Percentiles rank a stretch among this genome's conserved stretches.
Conservation (phyloP, 108 stramenopile genomes). For the Seminavis robusta region DNA sequence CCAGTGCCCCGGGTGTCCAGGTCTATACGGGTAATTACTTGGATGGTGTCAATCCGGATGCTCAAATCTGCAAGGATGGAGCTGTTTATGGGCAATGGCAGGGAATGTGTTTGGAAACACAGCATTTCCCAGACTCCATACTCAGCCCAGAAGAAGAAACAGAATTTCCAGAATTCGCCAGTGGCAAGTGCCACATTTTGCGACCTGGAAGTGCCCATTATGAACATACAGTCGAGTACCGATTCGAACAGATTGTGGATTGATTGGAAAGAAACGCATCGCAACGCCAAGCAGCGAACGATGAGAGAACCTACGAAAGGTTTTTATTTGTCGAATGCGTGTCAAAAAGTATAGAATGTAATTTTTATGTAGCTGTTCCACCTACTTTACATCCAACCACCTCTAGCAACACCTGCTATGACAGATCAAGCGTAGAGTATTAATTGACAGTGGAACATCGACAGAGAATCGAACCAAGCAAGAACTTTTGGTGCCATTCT, state of each 20-base stretch:
- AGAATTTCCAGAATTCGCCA: conserved; percentile 35
- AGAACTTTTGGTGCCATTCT: no score
- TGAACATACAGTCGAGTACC: conserved; percentile 37
- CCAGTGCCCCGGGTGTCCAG: conserved; percentile 85
- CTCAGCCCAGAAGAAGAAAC: background rate
- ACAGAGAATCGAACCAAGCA: no score
- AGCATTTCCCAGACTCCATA: conserved; percentile 80
- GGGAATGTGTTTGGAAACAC: conserved; percentile 84
- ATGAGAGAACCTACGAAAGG: no score
- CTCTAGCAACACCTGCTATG: no score
- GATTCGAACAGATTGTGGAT: conserved; percentile 22
- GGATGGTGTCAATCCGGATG: conserved; percentile 8
- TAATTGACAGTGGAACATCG: no score
- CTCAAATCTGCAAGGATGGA: conserved; percentile 36
- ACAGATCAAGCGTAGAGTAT: no score
- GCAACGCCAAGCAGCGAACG: no score
- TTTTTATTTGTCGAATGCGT: no score
- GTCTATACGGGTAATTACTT: conserved; percentile 85
- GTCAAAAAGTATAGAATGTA: no score
- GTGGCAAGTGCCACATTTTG: conserved; percentile 63
- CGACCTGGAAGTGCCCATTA: conserved; percentile 45
- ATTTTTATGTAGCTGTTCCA: no score
- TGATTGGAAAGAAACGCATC: no score
- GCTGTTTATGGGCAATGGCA: conserved; percentile 52
- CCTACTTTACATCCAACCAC: no score